A percentile compares a stretch with the other conserved stretches of the same genome.
Conservation (phyloP, 2,329 filamentous ascomycete species). For the Chrysosporium keratinophilum region DNA sequence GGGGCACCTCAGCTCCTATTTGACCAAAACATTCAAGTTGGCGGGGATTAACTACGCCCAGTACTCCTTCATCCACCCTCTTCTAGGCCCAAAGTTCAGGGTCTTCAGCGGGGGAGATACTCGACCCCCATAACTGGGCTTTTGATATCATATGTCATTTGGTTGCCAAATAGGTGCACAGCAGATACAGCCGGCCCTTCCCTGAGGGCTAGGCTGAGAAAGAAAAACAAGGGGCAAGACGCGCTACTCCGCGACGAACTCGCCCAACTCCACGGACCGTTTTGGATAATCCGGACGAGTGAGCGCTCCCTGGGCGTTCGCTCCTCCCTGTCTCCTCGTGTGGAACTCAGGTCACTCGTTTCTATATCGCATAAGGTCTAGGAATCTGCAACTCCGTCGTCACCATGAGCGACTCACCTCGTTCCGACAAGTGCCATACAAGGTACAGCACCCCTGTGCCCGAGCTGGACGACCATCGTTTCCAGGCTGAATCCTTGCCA, state of each 20-base stretch:
- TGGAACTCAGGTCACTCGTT: conserved; percentile 1
- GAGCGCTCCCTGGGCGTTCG: conserved; percentile 14
- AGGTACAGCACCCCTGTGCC: conserved; percentile 54
- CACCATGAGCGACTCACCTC: conserved; percentile 44
- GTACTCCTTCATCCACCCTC: conserved; percentile 71
- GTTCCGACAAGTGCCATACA: conserved; percentile 55
- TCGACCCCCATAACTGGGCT: conserved; percentile 86
- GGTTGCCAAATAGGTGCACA: conserved; percentile 26
- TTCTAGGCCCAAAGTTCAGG: conserved; percentile 85
- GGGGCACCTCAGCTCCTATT: conserved; percentile 33
- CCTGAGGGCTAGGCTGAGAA: conserved; percentile 35
- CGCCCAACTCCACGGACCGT: conserved; percentile 15
- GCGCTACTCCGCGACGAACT: conserved; percentile 12
- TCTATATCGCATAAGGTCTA: neutral
- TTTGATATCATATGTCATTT: conserved; percentile 26
- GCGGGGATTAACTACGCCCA: conserved; percentile 65
- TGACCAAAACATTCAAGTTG: conserved; percentile 68
- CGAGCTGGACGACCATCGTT: conserved; percentile 76
- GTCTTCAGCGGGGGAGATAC: conserved; percentile 94
- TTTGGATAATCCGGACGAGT: conserved; percentile 12
- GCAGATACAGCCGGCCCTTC: conserved; percentile 33
- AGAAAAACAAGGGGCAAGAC: conserved; percentile 22
- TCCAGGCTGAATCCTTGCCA: conserved; percentile 30
- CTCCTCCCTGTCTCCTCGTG: neutral
- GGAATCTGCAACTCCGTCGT: neutral